Percentiles rank a stretch among this genome's conserved stretches.
phyloP scores from a whole-genome alignment of 169 alveolate genomes.

The Eimeria sp. region DNA sequence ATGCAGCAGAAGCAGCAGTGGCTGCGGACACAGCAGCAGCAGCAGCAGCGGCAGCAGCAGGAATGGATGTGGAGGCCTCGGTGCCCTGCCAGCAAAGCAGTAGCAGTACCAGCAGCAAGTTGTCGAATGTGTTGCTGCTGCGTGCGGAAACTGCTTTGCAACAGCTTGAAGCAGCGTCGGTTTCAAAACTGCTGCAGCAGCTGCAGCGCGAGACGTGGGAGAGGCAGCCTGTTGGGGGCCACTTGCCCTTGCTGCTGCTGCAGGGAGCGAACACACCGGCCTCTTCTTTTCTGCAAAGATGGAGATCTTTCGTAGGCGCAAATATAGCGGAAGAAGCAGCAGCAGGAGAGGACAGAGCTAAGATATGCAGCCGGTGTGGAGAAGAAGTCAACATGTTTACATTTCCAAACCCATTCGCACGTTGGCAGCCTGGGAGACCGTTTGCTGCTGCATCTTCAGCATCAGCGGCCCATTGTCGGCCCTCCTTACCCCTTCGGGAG shows the following conservation, averaged over 20 bases:
- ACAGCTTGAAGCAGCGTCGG: neutral
- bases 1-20: too few relatives aligned
- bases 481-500: neutral
- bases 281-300: too few relatives aligned
- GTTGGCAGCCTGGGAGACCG: slow-evolving; percentile 49
- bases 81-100: neutral
- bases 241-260: slow-evolving; percentile 25
- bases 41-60: too few relatives aligned
- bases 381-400: neutral
- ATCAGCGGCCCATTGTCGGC: neutral
- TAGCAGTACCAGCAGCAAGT: slow-evolving; percentile 40
- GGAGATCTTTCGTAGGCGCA: too few relatives aligned
- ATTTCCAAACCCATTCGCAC: neutral
- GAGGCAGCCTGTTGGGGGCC: slow-evolving; percentile 45
- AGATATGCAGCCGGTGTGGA: neutral
- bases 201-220: slow-evolving; percentile 55
- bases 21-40: too few relatives aligned
- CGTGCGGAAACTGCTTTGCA: neutral
- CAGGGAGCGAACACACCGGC: too few relatives aligned
- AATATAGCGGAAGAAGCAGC: neutral
- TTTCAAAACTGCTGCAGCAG: slow-evolving; percentile 10
- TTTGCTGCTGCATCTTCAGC: neutral
- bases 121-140: slow-evolving; percentile 14
- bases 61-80: neutral
- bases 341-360: neutral